Base-by-base conservation (phyloP, 2,329 filamentous ascomycete species). In the Nannizziopsis arthrosporioides region DNA sequence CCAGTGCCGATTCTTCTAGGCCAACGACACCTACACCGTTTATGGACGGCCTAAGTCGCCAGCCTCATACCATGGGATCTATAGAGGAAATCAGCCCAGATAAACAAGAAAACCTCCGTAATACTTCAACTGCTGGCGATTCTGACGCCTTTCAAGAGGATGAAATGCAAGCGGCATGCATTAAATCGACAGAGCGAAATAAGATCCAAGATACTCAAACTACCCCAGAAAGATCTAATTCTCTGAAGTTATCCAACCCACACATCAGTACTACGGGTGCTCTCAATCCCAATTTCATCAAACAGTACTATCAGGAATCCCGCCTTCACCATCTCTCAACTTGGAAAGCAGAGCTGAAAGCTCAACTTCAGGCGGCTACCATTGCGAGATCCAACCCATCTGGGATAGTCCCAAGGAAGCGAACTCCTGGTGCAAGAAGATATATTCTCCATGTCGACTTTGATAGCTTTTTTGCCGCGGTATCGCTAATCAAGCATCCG, bases 361-460 rank as follows among this genome's bases (percentile, higher is more conserved):
- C 87, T 0, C 81, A 84, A 57, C 81, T 98, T 61, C 90, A 95
- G 65, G 80, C 76, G 6, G 70, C 94, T 48, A 82, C 89, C 7
- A 76, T 78, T 1, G 84, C 93, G 56, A 86, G 82, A 59, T 71
- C 51, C 47, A 73, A 59, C 30, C 63, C 62, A 8, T 57, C 62
- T 66, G 68, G 63, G 15, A 61, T 54, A 5, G 34, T 36, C n/a
- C 69, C 55, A 72, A 69, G 69, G 49, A 75, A 81, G 57, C 72
- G 73, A 37, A 73, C 73, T 19, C 71, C 76, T 10, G 84, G 82
- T 0, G 68, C 80, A 2, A 75, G 89, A 51, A 73, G 84, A 44
- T 98, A 96, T 58, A 76, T 98, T 46, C 77, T 98, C 60, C 92
- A 98, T 59, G 87, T 98, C 27, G 92, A 98, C 61, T 98, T 98